Conservation (phyloP, 257 asterid species). For the Sherardia arvensis region DNA sequence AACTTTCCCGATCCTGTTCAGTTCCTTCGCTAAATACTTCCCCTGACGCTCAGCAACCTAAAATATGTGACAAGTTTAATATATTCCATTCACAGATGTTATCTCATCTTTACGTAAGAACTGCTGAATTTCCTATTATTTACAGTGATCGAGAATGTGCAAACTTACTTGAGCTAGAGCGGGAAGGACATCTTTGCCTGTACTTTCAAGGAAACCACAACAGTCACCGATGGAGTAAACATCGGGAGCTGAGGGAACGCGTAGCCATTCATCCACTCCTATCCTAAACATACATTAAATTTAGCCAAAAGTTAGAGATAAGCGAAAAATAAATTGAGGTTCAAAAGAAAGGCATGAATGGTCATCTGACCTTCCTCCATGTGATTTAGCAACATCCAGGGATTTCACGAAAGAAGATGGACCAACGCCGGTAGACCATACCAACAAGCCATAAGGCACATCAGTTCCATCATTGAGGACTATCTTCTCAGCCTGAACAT, state of each 20-base stretch:
- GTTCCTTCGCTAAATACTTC: constrained; percentile 51
- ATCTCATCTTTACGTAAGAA: too few relatives aligned
- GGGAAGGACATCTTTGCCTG: constrained; percentile 91
- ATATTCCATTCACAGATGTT: too few relatives aligned
- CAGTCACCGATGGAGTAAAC: constrained; percentile 93
- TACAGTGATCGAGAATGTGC: not conserved
- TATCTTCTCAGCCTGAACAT: constrained; percentile 72
- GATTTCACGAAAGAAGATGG: constrained; percentile 72
- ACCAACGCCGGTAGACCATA: constrained; percentile 99
- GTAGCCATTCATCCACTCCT: constrained; percentile 93
- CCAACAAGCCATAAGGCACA: constrained; percentile 91
- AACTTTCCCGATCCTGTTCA: constrained; percentile 55
- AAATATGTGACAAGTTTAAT: not conserved
- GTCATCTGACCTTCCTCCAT: constrained; percentile 71
- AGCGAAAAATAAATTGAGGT: not conserved
- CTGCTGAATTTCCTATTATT: not conserved
- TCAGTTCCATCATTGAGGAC: constrained; percentile 68
- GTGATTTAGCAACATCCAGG: constrained; percentile 73
- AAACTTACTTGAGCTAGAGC: constrained; percentile 79
- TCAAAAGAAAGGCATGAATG: not conserved
- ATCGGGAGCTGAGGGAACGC: constrained; percentile 68
- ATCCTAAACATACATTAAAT: constrained; percentile 40
- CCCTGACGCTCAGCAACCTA: constrained; percentile 99
- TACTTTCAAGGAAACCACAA: constrained; percentile 84
- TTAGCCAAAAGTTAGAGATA: constrained; percentile 1